Evolutionary conservation across 306 rosid species (phyloP).

Genomic region (Potentilla sterilis): DNA sequence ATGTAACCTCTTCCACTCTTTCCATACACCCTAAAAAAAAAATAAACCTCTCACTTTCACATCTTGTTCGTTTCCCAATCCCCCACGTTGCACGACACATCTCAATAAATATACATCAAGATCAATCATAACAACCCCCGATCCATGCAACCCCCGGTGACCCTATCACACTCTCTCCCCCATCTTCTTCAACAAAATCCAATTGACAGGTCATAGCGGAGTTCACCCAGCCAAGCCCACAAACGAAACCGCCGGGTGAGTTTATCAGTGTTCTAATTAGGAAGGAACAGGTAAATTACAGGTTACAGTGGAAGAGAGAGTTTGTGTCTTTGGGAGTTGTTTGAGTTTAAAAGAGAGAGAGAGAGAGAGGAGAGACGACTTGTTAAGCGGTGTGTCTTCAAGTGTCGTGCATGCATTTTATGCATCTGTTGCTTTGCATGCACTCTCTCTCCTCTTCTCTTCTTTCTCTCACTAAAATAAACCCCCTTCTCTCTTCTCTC

Average conservation of each 20-base stretch:
- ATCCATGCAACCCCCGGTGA: background rate
- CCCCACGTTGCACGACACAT: conserved; percentile 7
- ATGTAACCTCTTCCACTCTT: background rate
- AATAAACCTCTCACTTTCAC: background rate
- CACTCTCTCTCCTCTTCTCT: conserved; percentile 46
- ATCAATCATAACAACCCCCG: background rate
- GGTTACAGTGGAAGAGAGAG: background rate
- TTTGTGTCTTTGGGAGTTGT: background rate
- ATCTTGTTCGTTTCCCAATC: background rate
- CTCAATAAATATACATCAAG: background rate
- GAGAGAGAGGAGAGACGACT: conserved; percentile 33
- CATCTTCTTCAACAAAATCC: background rate
- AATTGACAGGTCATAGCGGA: conserved; percentile 12
- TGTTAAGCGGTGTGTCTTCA: conserved; percentile 67
- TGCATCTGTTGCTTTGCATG: conserved; percentile 89
- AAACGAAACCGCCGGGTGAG: conserved; percentile 25
- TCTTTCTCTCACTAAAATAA: conserved; percentile 17
- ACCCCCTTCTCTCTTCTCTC: background rate
- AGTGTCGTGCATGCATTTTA: conserved; percentile 99
- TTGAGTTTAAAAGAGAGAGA: background rate
- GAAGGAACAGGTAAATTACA: background rate
- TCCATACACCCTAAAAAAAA: background rate
- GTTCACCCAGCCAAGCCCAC: background rate
- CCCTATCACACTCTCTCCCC: background rate
- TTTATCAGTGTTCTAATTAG: conserved; percentile 27